phyloP scores from a whole-genome alignment of 192 early-diverging fungal genomes.

The Coemansia umbellata region DNA sequence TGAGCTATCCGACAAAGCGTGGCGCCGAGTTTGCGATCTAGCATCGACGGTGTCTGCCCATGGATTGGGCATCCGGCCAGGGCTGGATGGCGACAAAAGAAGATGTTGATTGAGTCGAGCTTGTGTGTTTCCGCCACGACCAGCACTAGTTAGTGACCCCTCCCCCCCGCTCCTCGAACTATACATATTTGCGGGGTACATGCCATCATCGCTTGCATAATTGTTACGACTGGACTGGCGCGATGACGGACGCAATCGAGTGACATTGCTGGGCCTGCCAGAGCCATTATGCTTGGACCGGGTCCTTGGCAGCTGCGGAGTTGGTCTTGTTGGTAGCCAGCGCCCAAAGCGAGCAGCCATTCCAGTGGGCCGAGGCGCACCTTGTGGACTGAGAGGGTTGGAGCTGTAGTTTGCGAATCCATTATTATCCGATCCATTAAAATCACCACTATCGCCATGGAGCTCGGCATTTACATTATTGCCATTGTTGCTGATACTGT shows the following conservation, averaged over 20 bases:
- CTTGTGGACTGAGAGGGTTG: neutral
- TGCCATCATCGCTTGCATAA: constrained; percentile 31
- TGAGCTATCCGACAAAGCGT: constrained; percentile 38
- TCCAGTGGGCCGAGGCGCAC: constrained; percentile 16
- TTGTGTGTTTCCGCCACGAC: no score
- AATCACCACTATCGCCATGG: constrained; percentile 22
- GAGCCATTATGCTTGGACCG: constrained; percentile 6
- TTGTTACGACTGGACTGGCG: constrained; percentile 39
- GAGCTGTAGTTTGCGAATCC: neutral
- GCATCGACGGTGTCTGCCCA: constrained; percentile 22
- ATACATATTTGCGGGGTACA: constrained; percentile 10
- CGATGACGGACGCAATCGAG: constrained; percentile 40
- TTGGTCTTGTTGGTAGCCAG: constrained; percentile 19
- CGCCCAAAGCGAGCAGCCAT: constrained; percentile 38
- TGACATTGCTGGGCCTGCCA: constrained; percentile 25
- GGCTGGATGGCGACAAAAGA: constrained; percentile 42
- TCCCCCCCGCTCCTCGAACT: neutral
- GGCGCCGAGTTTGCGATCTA: constrained; percentile 18
- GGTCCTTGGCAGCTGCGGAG: constrained; percentile 4
- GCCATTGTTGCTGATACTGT: neutral
- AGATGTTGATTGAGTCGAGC: constrained; percentile 11
- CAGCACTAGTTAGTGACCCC: no score
- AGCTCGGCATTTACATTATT: neutral
- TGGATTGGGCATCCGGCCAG: constrained; percentile 27
- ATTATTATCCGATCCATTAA: neutral